Conservation (phyloP, 148 eudicot genomes). For the Salicornia ramosissima region DNA sequence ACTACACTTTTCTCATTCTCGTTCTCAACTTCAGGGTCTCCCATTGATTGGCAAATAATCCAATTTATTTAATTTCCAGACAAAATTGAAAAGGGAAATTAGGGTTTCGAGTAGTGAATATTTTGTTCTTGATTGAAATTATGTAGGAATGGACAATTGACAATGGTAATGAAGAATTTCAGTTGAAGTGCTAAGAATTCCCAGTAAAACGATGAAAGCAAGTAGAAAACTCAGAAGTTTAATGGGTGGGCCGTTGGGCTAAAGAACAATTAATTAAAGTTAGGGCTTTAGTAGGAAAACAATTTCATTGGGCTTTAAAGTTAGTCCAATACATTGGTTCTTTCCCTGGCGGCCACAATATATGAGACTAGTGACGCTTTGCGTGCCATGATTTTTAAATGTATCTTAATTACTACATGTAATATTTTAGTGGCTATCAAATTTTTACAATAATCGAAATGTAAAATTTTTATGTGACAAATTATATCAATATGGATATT, state of each 20-base stretch:
- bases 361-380: too few species aligned
- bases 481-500: too few species aligned
- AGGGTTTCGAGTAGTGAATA: background rate
- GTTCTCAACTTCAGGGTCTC: constrained; percentile 1
- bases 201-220: background rate
- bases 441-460: too few species aligned
- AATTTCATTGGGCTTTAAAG: background rate
- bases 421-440: too few species aligned
- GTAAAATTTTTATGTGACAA: too few species aligned
- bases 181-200: background rate
- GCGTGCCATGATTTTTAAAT: too few species aligned
- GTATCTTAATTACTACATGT: too few species aligned
- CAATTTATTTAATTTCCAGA: background rate
- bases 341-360: too few species aligned
- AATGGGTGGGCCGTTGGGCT: background rate
- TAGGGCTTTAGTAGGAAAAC: background rate
- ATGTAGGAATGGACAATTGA: background rate
- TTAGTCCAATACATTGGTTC: too few species aligned
- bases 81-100: background rate
- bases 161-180: background rate
- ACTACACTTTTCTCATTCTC: background rate
- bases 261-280: background rate
- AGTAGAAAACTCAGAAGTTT: background rate
- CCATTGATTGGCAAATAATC: constrained; percentile 8
- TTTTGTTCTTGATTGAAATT: background rate